Evolutionary conservation across 1,139 yeast genomes (phyloP), one percentile per base, ranked within the genome.

Genomic region (Meyerozyma sp.): DNA sequence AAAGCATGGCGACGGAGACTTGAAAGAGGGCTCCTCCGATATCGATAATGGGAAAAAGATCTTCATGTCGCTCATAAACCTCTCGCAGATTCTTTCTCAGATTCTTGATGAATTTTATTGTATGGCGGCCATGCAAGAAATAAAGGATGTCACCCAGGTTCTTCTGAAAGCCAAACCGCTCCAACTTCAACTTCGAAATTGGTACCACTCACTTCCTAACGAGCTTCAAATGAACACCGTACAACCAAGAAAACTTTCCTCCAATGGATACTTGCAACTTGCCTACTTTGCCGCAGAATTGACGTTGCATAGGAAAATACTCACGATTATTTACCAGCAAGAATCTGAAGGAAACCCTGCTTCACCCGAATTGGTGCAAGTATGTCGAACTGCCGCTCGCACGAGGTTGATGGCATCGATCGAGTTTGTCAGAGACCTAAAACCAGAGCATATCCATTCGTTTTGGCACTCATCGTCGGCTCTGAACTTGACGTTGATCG

Each of bases 251-350:
- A 82, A 79, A 55, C 65, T 80, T 35, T 80, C 82, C 46, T 72
- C 78, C 7, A 85, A 84, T 61, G 95, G 95, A 0, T 82, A 86
- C 49, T 66, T 89, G 41, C 95, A 89, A 47, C 63, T 90, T 43
- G 87, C 95, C 1, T 89, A 90, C 62, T 86, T 89, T 66, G 93
- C 95, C 0, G 82, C 95, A 0, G 96, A 90, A 57, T 78, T 89
- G 37, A 84, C 94, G 0, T 67, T 90, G 36, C 96, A 90, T 61
- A 68, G 96, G 40, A 82, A 85, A 53, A 89, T 90, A 40, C 81
- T 89, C 36, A 73, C 87, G 5, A 68, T 81, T 1, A 67, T 83
- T 34, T 65, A 68, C 44, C 64, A 70, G 38, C 78, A 75, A 46
- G 65, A 79, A 1, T 43, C 53, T 16, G 54, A 59, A 2, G 72